Evolutionary conservation across 1,139 yeast genomes (phyloP).

Genomic region (Geotrichum restrictum): DNA sequence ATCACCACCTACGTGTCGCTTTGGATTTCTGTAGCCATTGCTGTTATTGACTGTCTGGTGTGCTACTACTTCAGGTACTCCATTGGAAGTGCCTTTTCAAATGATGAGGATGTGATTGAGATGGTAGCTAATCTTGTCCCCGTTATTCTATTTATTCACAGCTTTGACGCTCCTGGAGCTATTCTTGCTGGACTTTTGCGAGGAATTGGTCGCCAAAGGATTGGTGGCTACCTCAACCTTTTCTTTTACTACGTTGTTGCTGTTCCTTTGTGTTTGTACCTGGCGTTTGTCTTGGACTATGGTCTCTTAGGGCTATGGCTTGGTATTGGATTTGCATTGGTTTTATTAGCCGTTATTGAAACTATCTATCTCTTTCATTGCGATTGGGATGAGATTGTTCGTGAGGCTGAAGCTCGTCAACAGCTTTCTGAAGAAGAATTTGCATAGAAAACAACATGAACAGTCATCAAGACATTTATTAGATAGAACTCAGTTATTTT

Average conservation of each 20-base stretch:
- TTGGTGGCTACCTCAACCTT: slow-evolving; percentile 77
- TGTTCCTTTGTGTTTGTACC: slow-evolving; percentile 62
- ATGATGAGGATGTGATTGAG: slow-evolving; percentile 59
- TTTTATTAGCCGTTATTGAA: slow-evolving; percentile 64
- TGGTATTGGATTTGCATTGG: slow-evolving; percentile 78
- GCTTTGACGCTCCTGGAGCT: slow-evolving; percentile 77
- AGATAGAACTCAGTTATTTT: too few relatives aligned
- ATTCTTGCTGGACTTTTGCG: slow-evolving; percentile 80
- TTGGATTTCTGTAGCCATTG: slow-evolving; percentile 53
- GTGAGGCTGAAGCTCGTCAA: slow-evolving; percentile 40
- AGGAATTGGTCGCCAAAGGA: slow-evolving; percentile 80
- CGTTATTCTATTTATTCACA: slow-evolving; percentile 64
- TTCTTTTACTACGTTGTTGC: slow-evolving; percentile 68
- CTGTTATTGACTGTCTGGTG: slow-evolving; percentile 52
- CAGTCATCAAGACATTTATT: too few relatives aligned
- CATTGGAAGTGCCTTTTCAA: slow-evolving; percentile 66
- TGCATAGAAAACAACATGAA: slow-evolving; percentile 6
- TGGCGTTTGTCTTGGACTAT: slow-evolving; percentile 55
- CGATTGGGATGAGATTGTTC: slow-evolving; percentile 51
- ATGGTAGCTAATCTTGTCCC: slow-evolving; percentile 59
- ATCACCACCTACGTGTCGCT: slow-evolving; percentile 64
- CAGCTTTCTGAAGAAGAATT: slow-evolving; percentile 5
- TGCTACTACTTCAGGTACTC: slow-evolving; percentile 50
- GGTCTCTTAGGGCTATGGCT: slow-evolving; percentile 76
- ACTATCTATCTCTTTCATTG: slow-evolving; percentile 48